phyloP scores from a whole-genome alignment of 345 rosid species.

The Raphanus sativus region DNA sequence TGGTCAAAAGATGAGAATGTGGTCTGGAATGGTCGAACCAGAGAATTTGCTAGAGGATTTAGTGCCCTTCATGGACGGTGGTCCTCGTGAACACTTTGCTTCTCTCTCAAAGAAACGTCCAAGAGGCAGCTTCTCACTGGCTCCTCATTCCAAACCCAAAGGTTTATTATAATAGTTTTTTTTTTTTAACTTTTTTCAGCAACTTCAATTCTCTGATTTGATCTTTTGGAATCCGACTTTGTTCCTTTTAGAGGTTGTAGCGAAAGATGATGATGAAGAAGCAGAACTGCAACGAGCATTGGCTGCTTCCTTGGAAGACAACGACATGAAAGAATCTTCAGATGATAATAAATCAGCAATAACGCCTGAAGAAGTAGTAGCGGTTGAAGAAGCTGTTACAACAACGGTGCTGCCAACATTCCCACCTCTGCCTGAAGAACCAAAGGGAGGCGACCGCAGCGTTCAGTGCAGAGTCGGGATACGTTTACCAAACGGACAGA shows the following conservation, averaged over 20 bases:
- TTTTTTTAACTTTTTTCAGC: not conserved
- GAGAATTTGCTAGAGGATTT: slow-evolving; percentile 92
- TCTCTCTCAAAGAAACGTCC: slow-evolving; percentile 84
- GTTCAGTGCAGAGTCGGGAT: slow-evolving; percentile 86
- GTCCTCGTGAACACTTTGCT: slow-evolving; percentile 79
- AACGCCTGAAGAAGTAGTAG: slow-evolving; percentile 35
- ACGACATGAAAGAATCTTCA: slow-evolving; percentile 38
- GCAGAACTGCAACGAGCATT: slow-evolving; percentile 65
- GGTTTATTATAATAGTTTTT: slow-evolving; percentile 40
- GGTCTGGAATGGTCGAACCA: slow-evolving; percentile 94
- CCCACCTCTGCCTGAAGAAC: slow-evolving; percentile 89
- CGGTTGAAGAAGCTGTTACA: slow-evolving; percentile 17
- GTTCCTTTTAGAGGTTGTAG: slow-evolving; percentile 16
- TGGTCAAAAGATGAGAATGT: slow-evolving; percentile 86
- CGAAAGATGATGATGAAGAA: slow-evolving; percentile 50
- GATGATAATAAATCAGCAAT: slow-evolving; percentile 32
- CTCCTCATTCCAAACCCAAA: slow-evolving; percentile 62
- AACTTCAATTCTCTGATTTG: not conserved
- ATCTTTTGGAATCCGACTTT: not conserved
- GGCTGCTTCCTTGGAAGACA: slow-evolving; percentile 64
- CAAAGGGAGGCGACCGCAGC: slow-evolving; percentile 66
- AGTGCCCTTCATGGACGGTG: slow-evolving; percentile 89
- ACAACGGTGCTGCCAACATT: slow-evolving; percentile 40
- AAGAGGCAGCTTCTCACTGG: slow-evolving; percentile 63
- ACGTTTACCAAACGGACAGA: slow-evolving; percentile 91